Base-by-base conservation (phyloP, 2,329 filamentous ascomycete species). In the Paracamarosporium sp. region DNA sequence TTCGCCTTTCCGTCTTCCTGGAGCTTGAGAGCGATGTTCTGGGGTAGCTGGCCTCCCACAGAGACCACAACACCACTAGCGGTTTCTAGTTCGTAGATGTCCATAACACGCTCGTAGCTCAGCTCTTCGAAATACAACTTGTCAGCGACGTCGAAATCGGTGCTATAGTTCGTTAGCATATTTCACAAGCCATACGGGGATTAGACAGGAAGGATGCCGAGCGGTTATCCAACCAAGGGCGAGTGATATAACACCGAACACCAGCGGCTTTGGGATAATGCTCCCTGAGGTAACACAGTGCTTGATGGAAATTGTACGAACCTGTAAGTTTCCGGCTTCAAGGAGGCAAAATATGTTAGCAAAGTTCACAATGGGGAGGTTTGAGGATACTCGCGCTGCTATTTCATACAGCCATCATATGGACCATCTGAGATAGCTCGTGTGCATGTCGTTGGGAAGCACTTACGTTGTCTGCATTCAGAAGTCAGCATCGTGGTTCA, bases 101-200 rank as follows among this genome's bases (percentile, higher is more conserved):
- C 95, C 92, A 98, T 96, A 9, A 98, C 94, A 74, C 94, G 90
- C 81, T 98, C 95, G 76, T 97, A 98, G 78, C 90, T 95, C 53
- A 98, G 81, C 79, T 99, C 95, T 69, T 98, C 95, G 64, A 99
- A 99, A 80, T 98, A 99, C 5, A 99, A 86, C 70, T 88, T 92
- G 70, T 98, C 94, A 8, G 93, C 92, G 9, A 86, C 87, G 68
- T 99, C 95, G 74, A 90, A 94, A 78, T 98, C 95, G 0, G 94
- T 97, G 53, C 75, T 82, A 57, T 86, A 87, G 2, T 24, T 35
- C 12, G 43, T 46, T 17, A 46, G 43, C 22, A 44, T 9, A 8
- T n/a, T 17, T 24, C 47, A 36, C 13, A 36, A 15, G 4, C n/a
- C 11, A 4, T 5, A 15, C 13, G 33, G 33, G 33, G 33, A 36